Evolutionary conservation across 2,329 filamentous ascomycete species (phyloP).

Genomic region (Clonostachys byssicola): DNA sequence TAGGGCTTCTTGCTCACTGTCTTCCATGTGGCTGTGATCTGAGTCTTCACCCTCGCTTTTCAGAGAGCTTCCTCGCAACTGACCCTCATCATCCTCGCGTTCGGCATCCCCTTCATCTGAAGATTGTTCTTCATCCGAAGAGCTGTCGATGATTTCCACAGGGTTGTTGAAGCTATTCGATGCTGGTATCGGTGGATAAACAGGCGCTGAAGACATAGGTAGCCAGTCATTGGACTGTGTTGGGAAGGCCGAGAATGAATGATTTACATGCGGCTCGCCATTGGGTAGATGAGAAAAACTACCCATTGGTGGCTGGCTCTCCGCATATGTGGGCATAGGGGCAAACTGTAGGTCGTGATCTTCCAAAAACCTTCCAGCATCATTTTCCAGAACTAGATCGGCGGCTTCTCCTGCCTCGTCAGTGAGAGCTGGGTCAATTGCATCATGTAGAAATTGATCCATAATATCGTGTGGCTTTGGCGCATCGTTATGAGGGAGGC

Average conservation of each 20-base stretch:
- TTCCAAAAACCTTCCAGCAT: too few relatives aligned
- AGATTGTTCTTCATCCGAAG: not conserved
- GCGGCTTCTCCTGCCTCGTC: too few relatives aligned
- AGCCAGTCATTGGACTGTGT: too few relatives aligned
- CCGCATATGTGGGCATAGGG: too few relatives aligned
- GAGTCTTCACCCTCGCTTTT: conserved; percentile 3
- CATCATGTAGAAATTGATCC: too few relatives aligned
- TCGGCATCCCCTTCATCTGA: not conserved
- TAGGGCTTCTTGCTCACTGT: conserved; percentile 1
- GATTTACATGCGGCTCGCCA: not conserved
- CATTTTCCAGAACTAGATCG: too few relatives aligned
- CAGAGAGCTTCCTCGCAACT: not conserved
- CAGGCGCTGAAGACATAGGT: not conserved
- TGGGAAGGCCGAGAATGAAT: not conserved
- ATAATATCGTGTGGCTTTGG: too few relatives aligned
- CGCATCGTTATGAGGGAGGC: too few relatives aligned
- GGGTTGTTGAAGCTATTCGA: not conserved
- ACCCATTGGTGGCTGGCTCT: not conserved
- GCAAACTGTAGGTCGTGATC: too few relatives aligned
- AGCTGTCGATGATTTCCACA: conserved; percentile 5
- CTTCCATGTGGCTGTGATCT: conserved; percentile 5
- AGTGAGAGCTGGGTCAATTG: too few relatives aligned
- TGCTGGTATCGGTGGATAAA: not conserved
- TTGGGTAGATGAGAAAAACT: not conserved
- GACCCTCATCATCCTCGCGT: conserved; percentile 1